Evolutionary conservation across 441 rosid species (phyloP), one percentile per base, ranked within the genome.

Genomic region (Breynia disticha): DNA sequence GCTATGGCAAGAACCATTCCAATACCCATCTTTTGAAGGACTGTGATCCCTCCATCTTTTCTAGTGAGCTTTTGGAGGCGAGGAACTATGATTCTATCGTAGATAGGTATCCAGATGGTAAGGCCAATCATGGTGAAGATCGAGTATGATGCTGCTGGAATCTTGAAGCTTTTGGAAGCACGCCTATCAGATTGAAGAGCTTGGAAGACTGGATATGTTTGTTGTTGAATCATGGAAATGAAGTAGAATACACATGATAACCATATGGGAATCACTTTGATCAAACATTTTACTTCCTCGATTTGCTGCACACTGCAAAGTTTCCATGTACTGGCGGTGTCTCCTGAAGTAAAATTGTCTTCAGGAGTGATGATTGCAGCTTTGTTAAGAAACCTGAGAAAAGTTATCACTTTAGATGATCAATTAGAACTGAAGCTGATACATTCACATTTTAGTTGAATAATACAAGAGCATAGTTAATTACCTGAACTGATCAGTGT

Each of bases 211-310:
- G 55, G 72, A 51, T 76, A 80, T 58, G 85, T 79, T 41, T 71
- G 71, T 60, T 79, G 87, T 56, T 76, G 89, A 44, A 74, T 65
- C 50, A 66, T 14, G 21, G 71, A 68, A 32, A 71, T 53, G 55
- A 60, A 73, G 57, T 75, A 81, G n/a, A 81, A 47, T 10, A 76
- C 48, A 11, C 68, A 73, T 0, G 95, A 46, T 12, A 64, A 54
- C 85, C 89, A 81, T 46, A 86, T 65, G 15, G 93, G 95, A 55
- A 80, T 61, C 28, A 84, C 82, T 46, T 85, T 67, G 15, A 77
- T 9, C 52, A 84, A 53, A 12, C 83, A 79, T 65, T 87, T 84
- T 21, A 77, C 80, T 67, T 84, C 93, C 55, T 84, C 95, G 18
- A 80, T 84, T 65, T 79, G 76, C 49, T 84, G 95, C 65, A 81